Evolutionary conservation across 768 basidiomycete species (phyloP), one percentile per base, ranked within the genome.

Genomic region (Sutorius australiensis): DNA sequence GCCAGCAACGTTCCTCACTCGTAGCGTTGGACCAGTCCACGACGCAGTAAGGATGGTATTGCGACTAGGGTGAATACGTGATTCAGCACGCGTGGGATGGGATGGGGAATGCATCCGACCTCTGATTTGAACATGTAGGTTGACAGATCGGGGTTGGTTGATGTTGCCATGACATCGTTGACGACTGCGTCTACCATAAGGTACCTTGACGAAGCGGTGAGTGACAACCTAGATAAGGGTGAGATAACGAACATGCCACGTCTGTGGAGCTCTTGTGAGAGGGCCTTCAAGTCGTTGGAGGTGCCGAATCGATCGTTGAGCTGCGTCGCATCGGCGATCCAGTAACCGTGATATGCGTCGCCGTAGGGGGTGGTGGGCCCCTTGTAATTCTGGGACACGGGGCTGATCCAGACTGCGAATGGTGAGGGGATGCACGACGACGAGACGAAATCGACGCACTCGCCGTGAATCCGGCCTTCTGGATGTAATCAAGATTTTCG

Each of bases 261-360:
- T 11, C 73, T 68, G 68, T 93, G 91, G 7, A 92, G 62, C 47
- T 84, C 89, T 19, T 68, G 65, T 14, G 80, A 80, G 46, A 92
- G 80, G 10, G 76, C 75, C 59, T 83, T 85, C 46, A 92, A 76
- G 63, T 92, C 91, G 51, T 82, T 79, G 1, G 82, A 72, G 1
- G 85, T 81, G 24, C 91, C 91, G 59, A 91, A 92, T 47, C 76
- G 80, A 44, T 73, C 61, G 69, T 92, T 92, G 37, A 92, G 75
- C 57, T 78, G 61, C 53, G 81, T 73, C 28, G 86, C 76, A 66
- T 92, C 84, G 47, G 81, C 78, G 30, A 82, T 77, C 89, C 91
- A 92, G 70, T 92, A 92, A 16, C 90, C 90, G 61, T 92, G 90
- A 70, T 93, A 93, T 14, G 92, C 72, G 61, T 90, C 87, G 17